Percentiles rank a stretch among this genome's conserved stretches.
Evolutionary conservation across 2,329 filamentous ascomycete genomes (phyloP).

Genomic region (Helotiales sp.): DNA sequence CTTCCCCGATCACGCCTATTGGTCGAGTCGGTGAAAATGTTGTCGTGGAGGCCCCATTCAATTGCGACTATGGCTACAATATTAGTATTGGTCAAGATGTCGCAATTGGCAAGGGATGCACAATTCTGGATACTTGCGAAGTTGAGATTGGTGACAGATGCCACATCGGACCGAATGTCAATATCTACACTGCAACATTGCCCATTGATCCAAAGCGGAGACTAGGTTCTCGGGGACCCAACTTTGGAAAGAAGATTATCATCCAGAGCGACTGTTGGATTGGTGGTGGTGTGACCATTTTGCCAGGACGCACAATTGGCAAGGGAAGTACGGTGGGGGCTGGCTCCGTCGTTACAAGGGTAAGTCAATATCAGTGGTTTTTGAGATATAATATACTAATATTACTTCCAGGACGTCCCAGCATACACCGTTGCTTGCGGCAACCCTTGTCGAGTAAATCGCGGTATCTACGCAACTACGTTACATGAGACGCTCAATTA

Average conservation of each 20-base stretch:
- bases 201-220: constrained; percentile 72
- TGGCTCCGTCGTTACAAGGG: constrained; percentile 54
- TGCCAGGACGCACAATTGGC: constrained; percentile 54
- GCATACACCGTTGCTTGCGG: constrained; percentile 36
- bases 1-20: constrained; percentile 51
- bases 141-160: constrained; percentile 79
- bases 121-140: constrained; percentile 81
- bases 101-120: constrained; percentile 79
- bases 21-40: constrained; percentile 73
- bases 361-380: constrained; percentile 36
- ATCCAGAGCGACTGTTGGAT: constrained; percentile 75
- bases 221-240: constrained; percentile 71
- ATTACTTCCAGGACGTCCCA: constrained; percentile 33
- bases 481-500: background rate
- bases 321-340: constrained; percentile 53
- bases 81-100: constrained; percentile 85
- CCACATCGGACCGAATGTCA: constrained; percentile 81
- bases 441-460: constrained; percentile 35
- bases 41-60: constrained; percentile 83
- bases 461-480: constrained; percentile 32
- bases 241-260: constrained; percentile 68
- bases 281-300: constrained; percentile 61
- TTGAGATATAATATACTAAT: background rate
- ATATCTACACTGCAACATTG: constrained; percentile 74
- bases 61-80: constrained; percentile 95